Evolutionary conservation across 495 filamentous ascomycete genomes (phyloP).

Genomic region (Massariosphaeria phaeospora): DNA sequence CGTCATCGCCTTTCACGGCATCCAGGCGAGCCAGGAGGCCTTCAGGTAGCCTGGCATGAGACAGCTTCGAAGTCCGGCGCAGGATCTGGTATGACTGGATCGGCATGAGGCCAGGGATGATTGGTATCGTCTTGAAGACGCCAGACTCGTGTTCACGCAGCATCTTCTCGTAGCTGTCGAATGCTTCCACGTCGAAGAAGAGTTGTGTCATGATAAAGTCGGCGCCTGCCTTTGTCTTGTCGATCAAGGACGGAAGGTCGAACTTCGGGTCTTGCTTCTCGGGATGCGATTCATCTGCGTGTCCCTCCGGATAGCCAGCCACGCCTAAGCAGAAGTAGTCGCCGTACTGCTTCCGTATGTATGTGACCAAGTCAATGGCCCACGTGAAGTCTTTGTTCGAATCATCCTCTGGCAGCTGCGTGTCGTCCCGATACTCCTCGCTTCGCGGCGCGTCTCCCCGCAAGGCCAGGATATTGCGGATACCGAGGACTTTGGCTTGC

Average conservation of each 20-base stretch:
- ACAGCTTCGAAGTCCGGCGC: slow-evolving; percentile 89
- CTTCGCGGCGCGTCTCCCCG: slow-evolving; percentile 88
- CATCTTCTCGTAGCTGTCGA: slow-evolving; percentile 68
- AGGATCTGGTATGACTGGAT: slow-evolving; percentile 96
- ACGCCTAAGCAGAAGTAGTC: slow-evolving; percentile 98
- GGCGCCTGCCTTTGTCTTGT: slow-evolving; percentile 86
- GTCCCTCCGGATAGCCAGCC: slow-evolving; percentile 90
- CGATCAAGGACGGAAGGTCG: slow-evolving; percentile 84
- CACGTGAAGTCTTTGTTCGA: slow-evolving; percentile 80
- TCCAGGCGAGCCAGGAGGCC: slow-evolving; percentile 67
- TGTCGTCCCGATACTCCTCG: slow-evolving; percentile 67
- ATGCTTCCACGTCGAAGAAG: slow-evolving; percentile 85
- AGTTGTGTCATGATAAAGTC: slow-evolving; percentile 99
- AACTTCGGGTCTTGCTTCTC: slow-evolving; percentile 70
- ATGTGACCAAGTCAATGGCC: slow-evolving; percentile 83
- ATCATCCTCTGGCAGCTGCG: slow-evolving; percentile 50
- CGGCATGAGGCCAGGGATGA: slow-evolving; percentile 94
- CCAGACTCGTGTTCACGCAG: slow-evolving; percentile 80
- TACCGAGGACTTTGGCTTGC: slow-evolving; percentile 85
- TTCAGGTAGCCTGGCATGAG: slow-evolving; percentile 74
- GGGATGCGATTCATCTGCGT: slow-evolving; percentile 82
- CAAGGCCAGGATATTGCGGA: slow-evolving; percentile 89
- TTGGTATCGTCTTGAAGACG: slow-evolving; percentile 79
- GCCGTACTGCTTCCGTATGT: slow-evolving; percentile 78
- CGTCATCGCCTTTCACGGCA: slow-evolving; percentile 79